A percentile compares a stretch with the other conserved stretches of the same genome.
Evolutionary conservation across 495 filamentous ascomycete genomes (phyloP).

Genomic region (Penicillium crystallinum): DNA sequence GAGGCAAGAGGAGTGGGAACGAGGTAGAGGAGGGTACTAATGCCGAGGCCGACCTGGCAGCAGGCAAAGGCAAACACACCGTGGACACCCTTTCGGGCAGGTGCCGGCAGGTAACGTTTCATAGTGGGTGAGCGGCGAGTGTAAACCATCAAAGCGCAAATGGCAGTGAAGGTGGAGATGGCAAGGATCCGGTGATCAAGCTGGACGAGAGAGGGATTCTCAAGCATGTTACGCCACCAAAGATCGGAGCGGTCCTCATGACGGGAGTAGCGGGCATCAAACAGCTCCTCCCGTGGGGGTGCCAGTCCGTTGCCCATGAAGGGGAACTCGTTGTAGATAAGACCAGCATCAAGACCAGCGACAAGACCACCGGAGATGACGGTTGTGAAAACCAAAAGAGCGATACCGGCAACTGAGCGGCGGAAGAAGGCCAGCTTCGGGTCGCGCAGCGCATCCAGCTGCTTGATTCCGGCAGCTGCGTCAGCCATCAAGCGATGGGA

Average conservation of each 20-base stretch:
- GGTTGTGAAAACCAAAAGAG: conserved; percentile 75
- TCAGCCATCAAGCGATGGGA: conserved; percentile 62
- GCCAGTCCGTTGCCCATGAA: conserved; percentile 81
- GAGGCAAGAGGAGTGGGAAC: conserved; percentile 85
- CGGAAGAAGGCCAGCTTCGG: conserved; percentile 69
- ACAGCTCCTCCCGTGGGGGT: conserved; percentile 78
- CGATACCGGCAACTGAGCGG: conserved; percentile 64
- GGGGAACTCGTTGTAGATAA: conserved; percentile 98
- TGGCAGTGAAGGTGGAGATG: conserved; percentile 76
- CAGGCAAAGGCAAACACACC: conserved; percentile 79
- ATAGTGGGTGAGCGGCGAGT: conserved; percentile 58
- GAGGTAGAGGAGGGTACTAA: conserved; percentile 85
- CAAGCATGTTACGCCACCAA: conserved; percentile 93
- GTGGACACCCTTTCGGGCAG: conserved; percentile 63
- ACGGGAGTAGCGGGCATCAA: conserved; percentile 79
- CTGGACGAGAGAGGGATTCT: conserved; percentile 92
- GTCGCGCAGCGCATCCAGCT: conserved; percentile 53
- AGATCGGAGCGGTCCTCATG: conserved; percentile 69
- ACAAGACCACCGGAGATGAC: conserved; percentile 92
- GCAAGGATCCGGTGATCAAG: conserved; percentile 93
- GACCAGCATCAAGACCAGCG: conserved; percentile 87
- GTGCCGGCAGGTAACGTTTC: conserved; percentile 56
- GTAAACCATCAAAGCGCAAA: conserved; percentile 74
- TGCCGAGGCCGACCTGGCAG: conserved; percentile 79
- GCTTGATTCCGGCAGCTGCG: conserved; percentile 49